phyloP scores from a whole-genome alignment of 1,284 basidiomycete genomes.

The Clitocybe nebularis region DNA sequence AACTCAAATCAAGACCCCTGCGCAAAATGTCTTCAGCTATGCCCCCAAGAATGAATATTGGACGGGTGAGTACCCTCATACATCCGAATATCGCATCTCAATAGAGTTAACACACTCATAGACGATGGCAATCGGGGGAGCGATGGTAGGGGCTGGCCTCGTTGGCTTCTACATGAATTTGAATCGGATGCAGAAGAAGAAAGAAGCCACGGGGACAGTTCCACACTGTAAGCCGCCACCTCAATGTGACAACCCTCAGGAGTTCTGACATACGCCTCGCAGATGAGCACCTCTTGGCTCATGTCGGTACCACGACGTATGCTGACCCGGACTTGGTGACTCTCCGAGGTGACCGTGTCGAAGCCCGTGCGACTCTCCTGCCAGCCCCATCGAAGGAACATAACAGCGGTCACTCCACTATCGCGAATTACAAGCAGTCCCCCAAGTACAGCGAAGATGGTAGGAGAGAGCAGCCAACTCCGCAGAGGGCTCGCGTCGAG shows the following conservation, averaged over 20 bases:
- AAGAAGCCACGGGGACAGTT: constrained; percentile 9
- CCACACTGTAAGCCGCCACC: constrained; percentile 14
- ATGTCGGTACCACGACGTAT: constrained; percentile 8
- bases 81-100: not conserved
- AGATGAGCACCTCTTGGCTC: constrained; percentile 18
- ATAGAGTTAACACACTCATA: constrained; percentile 1
- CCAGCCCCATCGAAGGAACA: constrained; percentile 11
- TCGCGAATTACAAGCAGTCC: constrained; percentile 8
- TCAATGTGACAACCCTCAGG: not conserved
- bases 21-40: not conserved
- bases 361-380: not conserved
- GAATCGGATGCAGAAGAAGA: constrained; percentile 15
- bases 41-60: no score
- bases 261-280: not conserved
- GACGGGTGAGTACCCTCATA: not conserved
- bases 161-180: constrained; percentile 17
- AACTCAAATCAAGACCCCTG: not conserved
- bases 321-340: constrained; percentile 5
- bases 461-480: constrained; percentile 13
- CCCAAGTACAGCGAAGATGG: constrained; percentile 4
- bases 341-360: constrained; percentile 9
- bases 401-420: constrained; percentile 6
- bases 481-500: constrained; percentile 11
- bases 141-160: constrained; percentile 14
- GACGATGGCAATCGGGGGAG: constrained; percentile 14